A percentile compares a stretch with the other conserved stretches of the same genome.
These are phyloP conservation scores for Chrysoporthe austroafricana DNA, from an alignment of 2,329 filamentous ascomycete species.

Conservation along the genomic window DNA sequence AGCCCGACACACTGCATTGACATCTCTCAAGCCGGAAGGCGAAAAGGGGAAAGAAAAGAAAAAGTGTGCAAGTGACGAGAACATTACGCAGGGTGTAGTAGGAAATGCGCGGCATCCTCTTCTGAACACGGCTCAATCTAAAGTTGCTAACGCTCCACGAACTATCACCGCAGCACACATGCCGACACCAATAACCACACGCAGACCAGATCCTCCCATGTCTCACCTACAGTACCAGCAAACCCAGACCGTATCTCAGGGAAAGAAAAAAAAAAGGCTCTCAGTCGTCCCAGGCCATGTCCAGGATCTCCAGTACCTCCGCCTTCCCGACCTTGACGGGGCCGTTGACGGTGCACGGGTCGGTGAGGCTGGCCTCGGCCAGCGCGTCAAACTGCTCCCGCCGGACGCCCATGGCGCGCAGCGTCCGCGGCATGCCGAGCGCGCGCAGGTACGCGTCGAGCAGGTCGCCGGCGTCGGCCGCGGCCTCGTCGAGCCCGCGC, in stretches of 20 bases:
- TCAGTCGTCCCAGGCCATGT: constrained; percentile 36
- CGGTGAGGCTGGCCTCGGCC: constrained; percentile 53
- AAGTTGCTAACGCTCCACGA: too few relatives aligned
- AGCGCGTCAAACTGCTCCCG: constrained; percentile 51
- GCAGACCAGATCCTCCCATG: rapidly evolving
- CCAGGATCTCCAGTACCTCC: constrained; percentile 57
- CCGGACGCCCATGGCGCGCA: constrained; percentile 55
- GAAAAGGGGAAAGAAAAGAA: too few relatives aligned
- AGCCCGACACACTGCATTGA: too few relatives aligned
- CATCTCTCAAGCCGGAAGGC: too few relatives aligned
- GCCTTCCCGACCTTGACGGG: constrained; percentile 52
- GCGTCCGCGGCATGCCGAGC: constrained; percentile 56
- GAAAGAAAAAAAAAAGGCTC: not conserved
- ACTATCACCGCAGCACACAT: too few relatives aligned
- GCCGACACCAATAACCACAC: too few relatives aligned
- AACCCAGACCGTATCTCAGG: not conserved
- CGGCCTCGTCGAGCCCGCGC: constrained; percentile 27
- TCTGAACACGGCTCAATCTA: too few relatives aligned
- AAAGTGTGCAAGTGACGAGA: too few relatives aligned
- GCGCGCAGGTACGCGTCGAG: constrained; percentile 54
- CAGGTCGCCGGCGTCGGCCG: constrained; percentile 54
- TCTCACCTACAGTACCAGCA: not conserved
- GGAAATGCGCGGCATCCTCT: too few relatives aligned
- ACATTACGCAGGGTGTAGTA: too few relatives aligned
- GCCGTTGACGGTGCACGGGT: constrained; percentile 55